Evolutionary conservation across 2,329 filamentous ascomycete species (phyloP).

Genomic region (Aspergillus sp.): DNA sequence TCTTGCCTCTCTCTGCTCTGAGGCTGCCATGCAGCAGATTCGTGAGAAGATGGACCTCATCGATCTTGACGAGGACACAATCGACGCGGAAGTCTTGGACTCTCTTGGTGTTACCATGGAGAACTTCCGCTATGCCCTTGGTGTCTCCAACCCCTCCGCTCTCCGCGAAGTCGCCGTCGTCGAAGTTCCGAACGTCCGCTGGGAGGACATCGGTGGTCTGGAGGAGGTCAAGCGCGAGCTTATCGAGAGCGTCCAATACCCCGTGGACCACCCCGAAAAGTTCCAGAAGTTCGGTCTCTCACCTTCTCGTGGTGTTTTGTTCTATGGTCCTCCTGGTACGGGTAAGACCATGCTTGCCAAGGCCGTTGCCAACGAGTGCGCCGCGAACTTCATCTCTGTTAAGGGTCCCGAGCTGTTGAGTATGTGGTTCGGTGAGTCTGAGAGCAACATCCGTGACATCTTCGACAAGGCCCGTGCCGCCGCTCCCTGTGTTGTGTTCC

Average conservation of each 20-base stretch:
- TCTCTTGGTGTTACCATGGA: slow-evolving; percentile 99
- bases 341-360: slow-evolving; percentile 99
- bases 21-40: slow-evolving; percentile 99
- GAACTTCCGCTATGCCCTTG: slow-evolving; percentile 98
- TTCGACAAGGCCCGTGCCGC: slow-evolving; percentile 99
- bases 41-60: slow-evolving; percentile 99
- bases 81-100: slow-evolving; percentile 97
- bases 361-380: slow-evolving; percentile 98
- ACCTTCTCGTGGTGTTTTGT: slow-evolving; percentile 95
- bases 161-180: slow-evolving; percentile 98
- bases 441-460: slow-evolving; percentile 99
- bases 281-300: slow-evolving; percentile 99
- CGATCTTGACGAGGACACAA: slow-evolving; percentile 97
- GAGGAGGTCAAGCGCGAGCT: slow-evolving; percentile 99
- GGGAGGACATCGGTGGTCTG: slow-evolving; percentile 99
- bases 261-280: slow-evolving; percentile 98
- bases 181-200: slow-evolving; percentile 98
- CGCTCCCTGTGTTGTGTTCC: slow-evolving; percentile 97
- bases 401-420: slow-evolving; percentile 98
- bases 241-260: slow-evolving; percentile 98
- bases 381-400: slow-evolving; percentile 99
- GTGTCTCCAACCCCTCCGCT: slow-evolving; percentile 97
- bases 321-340: slow-evolving; percentile 98
- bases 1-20: slow-evolving; percentile 96
- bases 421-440: slow-evolving; percentile 99